phyloP scores from a whole-genome alignment of 2,329 filamentous ascomycete genomes.

The Penicillium sclerotiorum region DNA sequence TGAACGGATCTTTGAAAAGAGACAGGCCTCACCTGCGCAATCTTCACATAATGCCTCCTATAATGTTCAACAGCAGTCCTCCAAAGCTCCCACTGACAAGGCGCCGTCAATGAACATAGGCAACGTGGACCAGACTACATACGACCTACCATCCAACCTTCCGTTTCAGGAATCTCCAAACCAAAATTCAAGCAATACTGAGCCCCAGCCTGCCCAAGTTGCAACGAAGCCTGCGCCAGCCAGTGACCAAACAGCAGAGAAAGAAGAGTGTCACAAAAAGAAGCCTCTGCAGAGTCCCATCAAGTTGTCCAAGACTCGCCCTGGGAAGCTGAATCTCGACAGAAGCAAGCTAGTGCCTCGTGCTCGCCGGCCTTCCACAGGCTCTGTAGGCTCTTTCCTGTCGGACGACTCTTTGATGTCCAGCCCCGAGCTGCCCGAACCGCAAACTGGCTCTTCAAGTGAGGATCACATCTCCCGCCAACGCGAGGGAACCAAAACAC shows the following conservation, averaged over 20 bases:
- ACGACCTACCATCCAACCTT: no score
- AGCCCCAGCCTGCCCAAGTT: neutral
- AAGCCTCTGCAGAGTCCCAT: conserved; percentile 38
- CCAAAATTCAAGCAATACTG: neutral
- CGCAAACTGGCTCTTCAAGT: conserved; percentile 31
- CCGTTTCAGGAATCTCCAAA: no score
- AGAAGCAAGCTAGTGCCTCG: conserved; percentile 20
- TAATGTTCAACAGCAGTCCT: no score
- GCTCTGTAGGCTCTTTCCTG: conserved; percentile 32
- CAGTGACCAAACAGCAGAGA: conserved; percentile 10
- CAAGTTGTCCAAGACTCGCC: conserved; percentile 32
- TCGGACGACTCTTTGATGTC: conserved; percentile 36
- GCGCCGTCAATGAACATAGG: no score
- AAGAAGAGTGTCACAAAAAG: conserved; percentile 15
- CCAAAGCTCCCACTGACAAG: no score
- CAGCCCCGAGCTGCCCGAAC: conserved; percentile 31
- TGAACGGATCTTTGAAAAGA: no score
- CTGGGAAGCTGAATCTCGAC: conserved; percentile 23
- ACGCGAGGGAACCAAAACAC: conserved; percentile 19
- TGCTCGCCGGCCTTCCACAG: conserved; percentile 31
- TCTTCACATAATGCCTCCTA: no score
- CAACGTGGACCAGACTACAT: no score
- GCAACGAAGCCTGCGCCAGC: neutral
- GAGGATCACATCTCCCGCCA: conserved; percentile 28
- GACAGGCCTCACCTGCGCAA: no score